Conservation (phyloP, 495 filamentous ascomycete species). For the Penicillium pulvis region DNA sequence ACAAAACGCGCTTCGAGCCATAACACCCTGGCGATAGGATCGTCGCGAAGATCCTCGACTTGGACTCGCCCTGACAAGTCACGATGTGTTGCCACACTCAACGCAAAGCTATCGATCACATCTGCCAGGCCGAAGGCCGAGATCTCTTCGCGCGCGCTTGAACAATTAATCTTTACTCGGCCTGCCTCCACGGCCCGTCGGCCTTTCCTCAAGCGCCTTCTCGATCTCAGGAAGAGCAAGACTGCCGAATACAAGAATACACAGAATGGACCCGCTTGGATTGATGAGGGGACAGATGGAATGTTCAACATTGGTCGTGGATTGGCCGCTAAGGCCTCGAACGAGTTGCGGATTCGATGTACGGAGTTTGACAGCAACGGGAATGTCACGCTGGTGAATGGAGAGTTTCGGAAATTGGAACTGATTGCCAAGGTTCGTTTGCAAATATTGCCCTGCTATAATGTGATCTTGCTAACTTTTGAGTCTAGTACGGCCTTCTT, state of each 20-base stretch:
- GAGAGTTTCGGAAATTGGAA: conserved; percentile 96
- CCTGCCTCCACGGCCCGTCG: conserved; percentile 44
- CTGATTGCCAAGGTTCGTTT: conserved; percentile 85
- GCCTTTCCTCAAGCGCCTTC: conserved; percentile 60
- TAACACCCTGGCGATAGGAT: conserved; percentile 17
- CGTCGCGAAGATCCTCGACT: conserved; percentile 24
- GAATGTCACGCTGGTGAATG: conserved; percentile 91
- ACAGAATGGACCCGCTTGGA: conserved; percentile 27
- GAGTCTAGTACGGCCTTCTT: conserved; percentile 80
- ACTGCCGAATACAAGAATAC: conserved; percentile 27
- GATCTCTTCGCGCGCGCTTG: not conserved
- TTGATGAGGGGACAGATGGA: conserved; percentile 42
- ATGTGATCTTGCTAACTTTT: not conserved
- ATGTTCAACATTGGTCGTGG: conserved; percentile 57
- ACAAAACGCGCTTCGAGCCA: conserved; percentile 11
- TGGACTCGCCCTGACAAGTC: conserved; percentile 25
- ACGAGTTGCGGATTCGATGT: conserved; percentile 82
- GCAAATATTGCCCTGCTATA: not conserved
- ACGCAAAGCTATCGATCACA: conserved; percentile 13
- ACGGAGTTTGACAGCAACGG: conserved; percentile 94
- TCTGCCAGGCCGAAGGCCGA: conserved; percentile 17
- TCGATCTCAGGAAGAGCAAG: conserved; percentile 44
- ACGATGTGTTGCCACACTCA: conserved; percentile 15
- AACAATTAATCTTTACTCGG: conserved; percentile 28
- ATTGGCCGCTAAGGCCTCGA: conserved; percentile 68